Conservation (phyloP, 2,329 filamentous ascomycete species). For the Aspergillus sojae region DNA sequence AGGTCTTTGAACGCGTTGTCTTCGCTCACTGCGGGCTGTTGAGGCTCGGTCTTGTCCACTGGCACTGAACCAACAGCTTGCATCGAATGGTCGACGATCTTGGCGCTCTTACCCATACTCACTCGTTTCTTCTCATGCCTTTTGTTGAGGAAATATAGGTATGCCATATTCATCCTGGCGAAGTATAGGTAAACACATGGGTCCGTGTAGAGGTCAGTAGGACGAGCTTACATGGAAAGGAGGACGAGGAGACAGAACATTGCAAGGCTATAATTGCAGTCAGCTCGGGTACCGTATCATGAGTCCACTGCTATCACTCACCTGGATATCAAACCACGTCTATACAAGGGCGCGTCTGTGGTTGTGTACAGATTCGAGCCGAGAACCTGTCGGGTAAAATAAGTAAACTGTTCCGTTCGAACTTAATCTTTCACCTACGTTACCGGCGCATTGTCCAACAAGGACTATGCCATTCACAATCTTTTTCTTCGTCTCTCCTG, state of each 20-base stretch:
- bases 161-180: constrained; percentile 44
- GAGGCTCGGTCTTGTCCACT: constrained; percentile 32
- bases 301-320: constrained; percentile 20
- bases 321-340: constrained; percentile 61
- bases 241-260: constrained; percentile 64
- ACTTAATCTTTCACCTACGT: constrained; percentile 38
- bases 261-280: constrained; percentile 43
- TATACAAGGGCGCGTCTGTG: constrained; percentile 61
- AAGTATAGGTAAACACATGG: background rate
- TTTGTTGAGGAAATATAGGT: constrained; percentile 58
- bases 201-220: background rate
- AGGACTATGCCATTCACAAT: constrained; percentile 66
- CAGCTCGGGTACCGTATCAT: background rate
- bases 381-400: constrained; percentile 48
- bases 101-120: constrained; percentile 61
- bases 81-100: constrained; percentile 63
- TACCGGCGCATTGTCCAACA: constrained; percentile 66
- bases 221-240: constrained; percentile 47
- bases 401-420: background rate
- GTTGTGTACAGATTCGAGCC: constrained; percentile 67
- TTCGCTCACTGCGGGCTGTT: constrained; percentile 34
- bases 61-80: constrained; percentile 40
- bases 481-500: constrained; percentile 71
- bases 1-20: constrained; percentile 61
- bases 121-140: constrained; percentile 58